phyloP scores from a whole-genome alignment of 73 alveolate genomes.

The Tetrahymena malaccensis region DNA sequence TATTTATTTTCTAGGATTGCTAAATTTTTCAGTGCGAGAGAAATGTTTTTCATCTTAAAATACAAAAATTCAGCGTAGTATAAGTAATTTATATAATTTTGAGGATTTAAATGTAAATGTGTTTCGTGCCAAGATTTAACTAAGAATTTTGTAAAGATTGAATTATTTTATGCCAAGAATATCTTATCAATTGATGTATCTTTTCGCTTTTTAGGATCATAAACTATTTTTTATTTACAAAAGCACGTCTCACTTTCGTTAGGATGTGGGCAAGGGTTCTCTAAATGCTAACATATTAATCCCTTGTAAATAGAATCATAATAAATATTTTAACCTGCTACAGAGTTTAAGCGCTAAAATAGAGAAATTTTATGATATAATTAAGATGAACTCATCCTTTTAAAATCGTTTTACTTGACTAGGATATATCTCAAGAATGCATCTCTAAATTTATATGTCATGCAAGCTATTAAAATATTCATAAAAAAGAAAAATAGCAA shows the following conservation, averaged over 20 bases:
- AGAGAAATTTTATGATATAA: background rate
- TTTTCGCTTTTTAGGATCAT: conserved; percentile 23
- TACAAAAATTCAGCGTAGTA: conserved; percentile 24
- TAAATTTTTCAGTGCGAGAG: conserved; percentile 16
- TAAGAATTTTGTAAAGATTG: conserved; percentile 18
- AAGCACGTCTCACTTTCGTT: conserved; percentile 16
- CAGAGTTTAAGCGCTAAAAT: background rate
- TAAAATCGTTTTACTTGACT: background rate
- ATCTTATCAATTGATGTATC: conserved; percentile 14
- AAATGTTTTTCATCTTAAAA: conserved; percentile 11
- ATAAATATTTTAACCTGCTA: background rate
- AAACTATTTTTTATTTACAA: conserved; percentile 22
- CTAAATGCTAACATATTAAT: background rate
- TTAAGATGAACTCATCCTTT: background rate
- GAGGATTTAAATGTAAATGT: background rate
- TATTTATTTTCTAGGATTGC: conserved; percentile 20
- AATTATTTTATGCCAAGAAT: background rate
- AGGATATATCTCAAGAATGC: background rate
- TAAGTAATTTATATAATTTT: background rate
- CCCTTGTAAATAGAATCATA: background rate
- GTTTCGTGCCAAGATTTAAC: conserved; percentile 33
- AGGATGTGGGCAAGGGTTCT: background rate
- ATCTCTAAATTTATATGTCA: background rate
- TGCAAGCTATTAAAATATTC: background rate
- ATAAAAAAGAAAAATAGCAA: background rate